phyloP scores from a whole-genome alignment of 169 alveolate species.

The Fabrea salina region DNA sequence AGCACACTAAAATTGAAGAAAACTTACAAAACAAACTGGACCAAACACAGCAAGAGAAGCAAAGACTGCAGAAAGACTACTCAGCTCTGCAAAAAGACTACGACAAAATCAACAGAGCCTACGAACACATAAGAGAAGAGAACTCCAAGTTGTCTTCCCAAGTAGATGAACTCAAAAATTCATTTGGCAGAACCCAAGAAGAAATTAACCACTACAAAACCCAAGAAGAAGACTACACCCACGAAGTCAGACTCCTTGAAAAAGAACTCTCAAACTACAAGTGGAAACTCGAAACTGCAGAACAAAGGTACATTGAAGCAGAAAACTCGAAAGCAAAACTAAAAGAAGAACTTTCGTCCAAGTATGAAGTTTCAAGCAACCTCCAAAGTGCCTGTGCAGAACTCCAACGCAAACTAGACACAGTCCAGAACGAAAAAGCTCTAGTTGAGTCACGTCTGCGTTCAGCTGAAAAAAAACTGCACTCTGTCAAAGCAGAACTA shows the following conservation, averaged over 20 bases:
- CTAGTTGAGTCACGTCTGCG: background rate
- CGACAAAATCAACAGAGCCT: no score
- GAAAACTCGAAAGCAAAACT: background rate
- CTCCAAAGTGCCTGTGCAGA: background rate
- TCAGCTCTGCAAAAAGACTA: no score
- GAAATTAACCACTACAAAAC: no score
- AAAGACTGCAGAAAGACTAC: no score
- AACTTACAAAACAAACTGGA: no score
- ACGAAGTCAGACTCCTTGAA: conserved; percentile 23
- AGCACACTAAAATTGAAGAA: no score
- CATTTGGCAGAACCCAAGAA: no score
- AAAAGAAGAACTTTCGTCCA: background rate
- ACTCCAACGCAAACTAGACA: background rate
- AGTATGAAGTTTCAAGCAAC: background rate
- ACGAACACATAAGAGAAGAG: no score
- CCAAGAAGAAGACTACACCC: no score
- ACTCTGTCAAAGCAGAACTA: background rate
- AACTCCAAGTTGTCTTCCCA: no score
- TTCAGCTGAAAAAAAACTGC: background rate
- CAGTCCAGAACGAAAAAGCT: background rate
- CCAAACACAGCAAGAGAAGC: no score
- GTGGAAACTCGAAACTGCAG: conserved; percentile 3
- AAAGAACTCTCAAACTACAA: conserved; percentile 3
- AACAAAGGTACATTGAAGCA: background rate
- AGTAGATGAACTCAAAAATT: no score